Evolutionary conservation across 2,329 filamentous ascomycete species (phyloP).

Genomic region (Decorospora gaudefroyi): DNA sequence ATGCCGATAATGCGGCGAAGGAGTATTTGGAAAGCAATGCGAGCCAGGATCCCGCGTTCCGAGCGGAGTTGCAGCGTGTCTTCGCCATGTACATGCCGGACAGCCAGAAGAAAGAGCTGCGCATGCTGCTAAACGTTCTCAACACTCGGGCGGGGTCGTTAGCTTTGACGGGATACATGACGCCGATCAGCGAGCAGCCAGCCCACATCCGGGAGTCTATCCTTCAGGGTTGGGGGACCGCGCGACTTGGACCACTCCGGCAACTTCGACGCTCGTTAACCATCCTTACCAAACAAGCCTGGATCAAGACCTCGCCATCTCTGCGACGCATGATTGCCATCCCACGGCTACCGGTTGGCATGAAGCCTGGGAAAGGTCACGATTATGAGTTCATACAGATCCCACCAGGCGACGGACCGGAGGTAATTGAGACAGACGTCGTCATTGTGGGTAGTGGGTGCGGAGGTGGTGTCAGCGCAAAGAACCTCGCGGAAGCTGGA

Average conservation of each 20-base stretch:
- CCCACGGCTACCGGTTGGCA: conserved; percentile 60
- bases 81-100: conserved; percentile 56
- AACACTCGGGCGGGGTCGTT: conserved; percentile 65
- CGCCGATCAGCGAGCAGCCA: conserved; percentile 65
- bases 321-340: conserved; percentile 63
- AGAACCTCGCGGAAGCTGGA: conserved; percentile 77
- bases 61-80: conserved; percentile 55
- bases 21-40: conserved; percentile 60
- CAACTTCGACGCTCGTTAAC: conserved; percentile 61
- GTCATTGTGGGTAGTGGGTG: conserved; percentile 87
- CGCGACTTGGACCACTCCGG: conserved; percentile 61
- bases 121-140: conserved; percentile 58
- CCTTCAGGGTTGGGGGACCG: conserved; percentile 64
- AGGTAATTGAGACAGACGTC: conserved; percentile 75
- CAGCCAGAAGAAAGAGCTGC: conserved; percentile 55
- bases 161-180: conserved; percentile 68
- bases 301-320: conserved; percentile 60
- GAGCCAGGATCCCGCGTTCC: conserved; percentile 59
- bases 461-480: conserved; percentile 80
- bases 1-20: conserved; percentile 52
- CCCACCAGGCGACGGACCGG: conserved; percentile 57
- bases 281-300: conserved; percentile 59
- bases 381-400: conserved; percentile 67
- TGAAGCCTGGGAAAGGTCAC: conserved; percentile 57
- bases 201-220: conserved; percentile 64